phyloP scores from a whole-genome alignment of 1,284 basidiomycete species.

The Uromyces viciae-fabae region DNA sequence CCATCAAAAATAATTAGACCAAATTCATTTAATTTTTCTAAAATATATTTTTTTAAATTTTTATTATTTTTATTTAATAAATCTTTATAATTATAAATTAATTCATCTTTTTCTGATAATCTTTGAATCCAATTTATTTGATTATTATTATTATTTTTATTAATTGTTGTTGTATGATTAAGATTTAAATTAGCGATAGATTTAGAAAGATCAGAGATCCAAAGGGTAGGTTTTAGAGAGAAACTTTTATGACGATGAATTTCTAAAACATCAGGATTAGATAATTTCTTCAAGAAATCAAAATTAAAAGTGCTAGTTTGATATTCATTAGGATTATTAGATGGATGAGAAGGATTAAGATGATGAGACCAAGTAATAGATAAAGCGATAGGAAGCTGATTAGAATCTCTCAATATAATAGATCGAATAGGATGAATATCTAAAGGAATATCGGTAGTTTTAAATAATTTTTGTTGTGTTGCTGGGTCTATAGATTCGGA shows the following conservation, averaged over 20 bases:
- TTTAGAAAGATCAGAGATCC: not conserved
- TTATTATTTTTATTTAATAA: not conserved
- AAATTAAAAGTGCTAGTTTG: conserved; percentile 16
- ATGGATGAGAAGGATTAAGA: not conserved
- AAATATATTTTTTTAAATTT: conserved; percentile 47
- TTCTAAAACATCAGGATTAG: not conserved
- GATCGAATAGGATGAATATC: conserved; percentile 57
- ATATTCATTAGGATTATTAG: not conserved
- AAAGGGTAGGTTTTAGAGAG: conserved; percentile 5
- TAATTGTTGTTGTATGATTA: too few species aligned
- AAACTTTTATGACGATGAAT: conserved; percentile 10
- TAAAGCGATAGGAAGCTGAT: conserved; percentile 19
- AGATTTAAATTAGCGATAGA: too few species aligned
- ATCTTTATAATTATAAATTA: conserved; percentile 9
- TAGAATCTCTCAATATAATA: not conserved
- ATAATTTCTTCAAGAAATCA: not conserved
- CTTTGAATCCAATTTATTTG: conserved; percentile 6
- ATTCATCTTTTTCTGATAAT: not conserved
- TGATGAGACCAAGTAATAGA: conserved; percentile 29
- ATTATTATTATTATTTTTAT: not conserved
- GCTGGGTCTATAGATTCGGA: conserved; percentile 66
- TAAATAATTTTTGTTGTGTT: conserved; percentile 72
- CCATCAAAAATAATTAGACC: conserved; percentile 61
- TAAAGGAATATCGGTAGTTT: conserved; percentile 61
- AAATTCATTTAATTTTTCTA: conserved; percentile 57